Conservation (phyloP, 371 early-diverging fungal genomes). For the Rhizopus delemar region DNA sequence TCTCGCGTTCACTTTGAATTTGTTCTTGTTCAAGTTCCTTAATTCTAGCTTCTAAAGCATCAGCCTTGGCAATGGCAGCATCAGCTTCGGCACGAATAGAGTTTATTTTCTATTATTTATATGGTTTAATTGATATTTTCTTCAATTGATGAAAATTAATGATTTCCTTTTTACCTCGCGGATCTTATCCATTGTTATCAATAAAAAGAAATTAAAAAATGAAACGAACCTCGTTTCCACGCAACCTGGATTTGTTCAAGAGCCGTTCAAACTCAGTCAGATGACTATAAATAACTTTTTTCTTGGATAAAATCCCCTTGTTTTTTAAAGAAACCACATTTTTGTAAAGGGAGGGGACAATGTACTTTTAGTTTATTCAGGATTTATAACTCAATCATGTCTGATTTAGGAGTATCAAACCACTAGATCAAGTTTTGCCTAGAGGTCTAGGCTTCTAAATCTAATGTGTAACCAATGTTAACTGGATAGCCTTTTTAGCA, state of each 20-base stretch:
- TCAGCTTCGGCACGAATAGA: conserved; percentile 73
- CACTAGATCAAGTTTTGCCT: not conserved
- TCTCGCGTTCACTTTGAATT: conserved; percentile 71
- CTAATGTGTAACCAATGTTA: too few relatives aligned
- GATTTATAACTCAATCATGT: conserved; percentile 47
- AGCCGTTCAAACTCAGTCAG: not conserved
- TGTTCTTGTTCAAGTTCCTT: conserved; percentile 62
- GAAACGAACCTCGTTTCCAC: conserved; percentile 2
- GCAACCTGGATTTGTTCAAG: not conserved
- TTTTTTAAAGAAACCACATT: not conserved
- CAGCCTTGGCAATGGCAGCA: conserved; percentile 65
- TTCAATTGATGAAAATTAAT: not conserved
- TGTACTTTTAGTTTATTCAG: not conserved
- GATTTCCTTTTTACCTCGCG: conserved; percentile 35
- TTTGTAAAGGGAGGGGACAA: too few relatives aligned
- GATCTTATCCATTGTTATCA: conserved; percentile 42
- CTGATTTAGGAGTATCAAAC: conserved; percentile 13
- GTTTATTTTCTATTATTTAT: conserved; percentile 61
- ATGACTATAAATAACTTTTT: not conserved
- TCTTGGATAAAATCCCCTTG: not conserved
- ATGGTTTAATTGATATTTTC: not conserved
- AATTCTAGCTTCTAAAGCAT: conserved; percentile 60
- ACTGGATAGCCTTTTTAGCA: too few relatives aligned
- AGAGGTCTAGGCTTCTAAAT: too few relatives aligned
- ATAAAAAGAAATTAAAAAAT: conserved; percentile 2